Conservation (phyloP, 441 rosid genomes). For the Erodium moschatum region DNA sequence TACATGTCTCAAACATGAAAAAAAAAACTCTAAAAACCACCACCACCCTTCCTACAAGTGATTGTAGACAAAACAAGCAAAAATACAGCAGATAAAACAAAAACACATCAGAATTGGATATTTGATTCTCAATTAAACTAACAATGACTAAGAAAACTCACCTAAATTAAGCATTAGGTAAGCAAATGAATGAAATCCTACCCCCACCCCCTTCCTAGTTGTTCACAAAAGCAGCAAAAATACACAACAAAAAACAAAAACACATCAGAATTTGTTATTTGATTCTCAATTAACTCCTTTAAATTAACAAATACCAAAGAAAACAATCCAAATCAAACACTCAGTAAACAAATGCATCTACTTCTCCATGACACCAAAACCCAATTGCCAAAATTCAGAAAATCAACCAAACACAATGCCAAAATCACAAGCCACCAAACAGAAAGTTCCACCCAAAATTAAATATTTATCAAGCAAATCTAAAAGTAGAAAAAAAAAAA, state of each 20-base stretch:
- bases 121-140: too few relatives aligned
- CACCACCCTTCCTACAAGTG: not conserved
- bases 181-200: too few relatives aligned
- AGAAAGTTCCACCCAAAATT: conserved; percentile 11
- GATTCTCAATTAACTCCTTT: not conserved
- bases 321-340: not conserved
- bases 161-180: too few relatives aligned
- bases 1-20: conserved; percentile 1
- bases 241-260: too few relatives aligned
- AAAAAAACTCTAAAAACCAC: not conserved
- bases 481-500: too few relatives aligned
- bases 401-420: not conserved
- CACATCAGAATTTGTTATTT: too few relatives aligned
- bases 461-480: conserved; percentile 13
- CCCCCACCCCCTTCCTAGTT: too few relatives aligned
- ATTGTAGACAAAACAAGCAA: not conserved
- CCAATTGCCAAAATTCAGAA: not conserved
- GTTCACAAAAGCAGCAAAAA: too few relatives aligned
- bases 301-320: too few relatives aligned
- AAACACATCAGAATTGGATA: too few relatives aligned
- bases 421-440: not conserved
- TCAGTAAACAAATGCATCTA: not conserved
- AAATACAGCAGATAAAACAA: too few relatives aligned
- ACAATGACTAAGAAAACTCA: too few relatives aligned
- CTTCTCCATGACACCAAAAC: not conserved